Evolutionary conservation across 164 flowering plant species (phyloP).

Genomic region (Echeveria elegans): DNA sequence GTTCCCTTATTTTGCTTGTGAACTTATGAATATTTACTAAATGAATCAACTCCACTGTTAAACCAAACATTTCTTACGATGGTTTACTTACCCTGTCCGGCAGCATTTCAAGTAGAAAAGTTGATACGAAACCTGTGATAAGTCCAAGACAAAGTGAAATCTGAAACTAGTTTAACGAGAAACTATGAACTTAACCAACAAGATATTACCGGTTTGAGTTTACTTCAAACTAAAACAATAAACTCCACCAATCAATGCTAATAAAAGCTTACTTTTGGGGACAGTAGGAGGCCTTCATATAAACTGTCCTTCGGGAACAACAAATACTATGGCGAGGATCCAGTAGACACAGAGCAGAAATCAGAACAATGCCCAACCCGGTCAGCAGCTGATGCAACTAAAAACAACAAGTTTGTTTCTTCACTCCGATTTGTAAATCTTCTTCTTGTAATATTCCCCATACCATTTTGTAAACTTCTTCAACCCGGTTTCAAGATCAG

Average conservation of each 20-base stretch:
- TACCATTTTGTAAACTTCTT: constrained; percentile 9
- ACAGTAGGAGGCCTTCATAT: not conserved
- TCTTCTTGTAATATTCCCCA: not conserved
- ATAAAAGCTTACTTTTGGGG: not conserved
- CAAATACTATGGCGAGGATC: not conserved
- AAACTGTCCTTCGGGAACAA: not conserved
- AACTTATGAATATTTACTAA: too few species aligned
- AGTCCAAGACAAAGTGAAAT: too few species aligned
- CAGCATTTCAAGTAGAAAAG: too few species aligned
- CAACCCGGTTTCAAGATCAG: constrained; percentile 8
- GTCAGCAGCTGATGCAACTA: not conserved
- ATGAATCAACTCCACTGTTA: too few species aligned
- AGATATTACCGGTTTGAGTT: not conserved
- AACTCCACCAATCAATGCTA: not conserved
- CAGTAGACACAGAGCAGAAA: not conserved
- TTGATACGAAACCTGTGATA: too few species aligned
- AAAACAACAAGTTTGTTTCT: not conserved
- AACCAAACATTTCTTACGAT: too few species aligned
- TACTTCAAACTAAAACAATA: not conserved
- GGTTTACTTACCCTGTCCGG: too few species aligned
- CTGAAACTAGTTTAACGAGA: not conserved
- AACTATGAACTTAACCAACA: not conserved
- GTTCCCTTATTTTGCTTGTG: too few species aligned
- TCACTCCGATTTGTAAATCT: not conserved
- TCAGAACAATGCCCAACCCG: not conserved